phyloP scores from a whole-genome alignment of 1,284 basidiomycete species.

The Marasmius oreades region DNA sequence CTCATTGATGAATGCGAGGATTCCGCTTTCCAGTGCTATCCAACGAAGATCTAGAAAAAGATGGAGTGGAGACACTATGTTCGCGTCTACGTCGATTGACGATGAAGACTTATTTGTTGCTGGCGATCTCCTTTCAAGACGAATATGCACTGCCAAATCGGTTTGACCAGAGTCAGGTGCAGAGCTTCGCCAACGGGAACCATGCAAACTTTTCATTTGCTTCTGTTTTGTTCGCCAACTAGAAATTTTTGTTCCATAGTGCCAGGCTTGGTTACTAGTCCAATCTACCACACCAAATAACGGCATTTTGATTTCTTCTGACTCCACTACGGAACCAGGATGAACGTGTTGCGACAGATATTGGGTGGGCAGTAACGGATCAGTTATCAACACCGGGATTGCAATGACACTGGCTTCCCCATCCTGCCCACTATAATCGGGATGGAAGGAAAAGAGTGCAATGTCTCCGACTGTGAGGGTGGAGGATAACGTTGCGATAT shows the following conservation, averaged over 20 bases:
- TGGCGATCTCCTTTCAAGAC: neutral
- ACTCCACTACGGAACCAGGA: slow-evolving; percentile 27
- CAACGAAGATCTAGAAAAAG: slow-evolving; percentile 69
- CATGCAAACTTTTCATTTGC: slow-evolving; percentile 12
- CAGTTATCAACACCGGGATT: slow-evolving; percentile 62
- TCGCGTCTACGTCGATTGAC: slow-evolving; percentile 22
- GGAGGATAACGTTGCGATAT: slow-evolving; percentile 16
- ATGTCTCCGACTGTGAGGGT: slow-evolving; percentile 43
- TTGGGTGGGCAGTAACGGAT: slow-evolving; percentile 51
- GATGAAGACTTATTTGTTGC: slow-evolving; percentile 3
- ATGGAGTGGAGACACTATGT: slow-evolving; percentile 60
- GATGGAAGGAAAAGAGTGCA: slow-evolving; percentile 48
- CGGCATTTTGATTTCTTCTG: slow-evolving; percentile 36
- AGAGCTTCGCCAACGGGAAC: neutral
- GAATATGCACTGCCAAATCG: neutral
- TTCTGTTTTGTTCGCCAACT: slow-evolving; percentile 50
- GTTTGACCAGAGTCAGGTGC: neutral
- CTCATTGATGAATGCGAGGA: slow-evolving; percentile 40
- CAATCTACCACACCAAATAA: slow-evolving; percentile 59
- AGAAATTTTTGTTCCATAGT: slow-evolving; percentile 50
- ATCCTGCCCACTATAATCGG: slow-evolving; percentile 5
- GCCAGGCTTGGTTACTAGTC: slow-evolving; percentile 43
- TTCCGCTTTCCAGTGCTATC: slow-evolving; percentile 35
- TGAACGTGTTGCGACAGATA: slow-evolving; percentile 41
- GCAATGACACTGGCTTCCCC: slow-evolving; percentile 31